Evolutionary conservation across 768 basidiomycete species (phyloP).

Genomic region (Amylocystis lapponica): DNA sequence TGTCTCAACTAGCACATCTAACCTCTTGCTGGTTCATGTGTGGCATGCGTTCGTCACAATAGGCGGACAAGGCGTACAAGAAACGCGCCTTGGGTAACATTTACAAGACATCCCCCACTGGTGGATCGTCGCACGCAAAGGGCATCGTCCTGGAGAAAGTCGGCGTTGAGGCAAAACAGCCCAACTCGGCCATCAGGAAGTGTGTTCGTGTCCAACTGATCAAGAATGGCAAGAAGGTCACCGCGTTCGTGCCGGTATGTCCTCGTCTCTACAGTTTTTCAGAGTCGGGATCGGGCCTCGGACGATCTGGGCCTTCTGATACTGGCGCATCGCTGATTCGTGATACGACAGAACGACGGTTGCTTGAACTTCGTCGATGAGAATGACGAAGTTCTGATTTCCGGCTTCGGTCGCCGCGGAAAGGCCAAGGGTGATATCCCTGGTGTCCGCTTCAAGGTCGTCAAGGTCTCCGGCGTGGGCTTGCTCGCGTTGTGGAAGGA

Average conservation of each 20-base stretch:
- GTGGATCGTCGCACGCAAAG: conserved; percentile 99
- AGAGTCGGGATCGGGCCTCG: conserved; percentile 2
- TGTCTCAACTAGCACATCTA: too few species aligned
- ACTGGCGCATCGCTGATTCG: neutral
- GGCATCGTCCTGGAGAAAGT: conserved; percentile 99
- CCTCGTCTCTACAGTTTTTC: neutral
- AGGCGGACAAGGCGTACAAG: conserved; percentile 99
- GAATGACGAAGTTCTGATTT: conserved; percentile 99
- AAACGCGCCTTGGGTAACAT: conserved; percentile 99
- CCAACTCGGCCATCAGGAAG: conserved; percentile 99
- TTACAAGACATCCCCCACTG: conserved; percentile 99
- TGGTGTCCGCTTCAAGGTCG: conserved; percentile 99
- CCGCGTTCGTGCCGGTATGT: conserved; percentile 96
- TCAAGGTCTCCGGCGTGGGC: conserved; percentile 99
- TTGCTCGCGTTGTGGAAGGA: conserved; percentile 98
- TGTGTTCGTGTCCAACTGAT: conserved; percentile 99
- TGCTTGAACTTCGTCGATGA: conserved; percentile 98
- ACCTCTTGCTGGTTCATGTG: neutral
- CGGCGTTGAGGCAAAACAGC: conserved; percentile 99
- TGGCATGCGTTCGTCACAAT: conserved; percentile 1
- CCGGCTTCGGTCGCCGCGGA: conserved; percentile 99
- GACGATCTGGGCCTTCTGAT: conserved; percentile 8
- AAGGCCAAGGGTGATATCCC: conserved; percentile 99
- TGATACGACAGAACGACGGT: conserved; percentile 72
- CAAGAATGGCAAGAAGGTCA: conserved; percentile 99